Evolutionary conservation across 1,139 yeast genomes (phyloP), one percentile per base, ranked within the genome.

Genomic region (Geotrichum candidum): DNA sequence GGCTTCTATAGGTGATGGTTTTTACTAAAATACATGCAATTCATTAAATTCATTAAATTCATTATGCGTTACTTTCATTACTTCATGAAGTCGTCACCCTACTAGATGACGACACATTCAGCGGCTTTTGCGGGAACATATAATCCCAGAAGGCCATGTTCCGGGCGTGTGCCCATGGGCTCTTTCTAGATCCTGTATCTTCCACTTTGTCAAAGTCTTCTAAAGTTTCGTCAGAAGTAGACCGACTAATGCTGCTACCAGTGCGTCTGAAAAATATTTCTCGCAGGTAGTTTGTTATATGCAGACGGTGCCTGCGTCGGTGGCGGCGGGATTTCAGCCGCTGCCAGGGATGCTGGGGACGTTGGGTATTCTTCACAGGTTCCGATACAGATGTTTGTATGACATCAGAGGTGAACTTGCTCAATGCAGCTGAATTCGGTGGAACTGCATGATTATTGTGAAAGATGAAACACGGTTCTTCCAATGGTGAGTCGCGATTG

Each of bases 301-400:
- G 7, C 13, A 15, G 15, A 41, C 15, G 18, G n/a, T 41, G 2
- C 18, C 2, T 41, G 46, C 2, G 46, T 15, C 7, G 46, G 46
- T 13, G 18, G 46, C n/a, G n/a, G 15, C 18, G 46, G 46, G 46
- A 13, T 15, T 41, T 41, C 46, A 41, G 4, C 18, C 22, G 46
- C 46, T 41, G 9, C 46, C 46, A 41, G 46, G n/a, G 18, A 18
- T 6, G 41, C n/a, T 33, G 57, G 6, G 54, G 18, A 35, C 22
- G 46, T 31, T 48, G 53, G 25, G 53, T 46, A 22, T 29, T 11
- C 33, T 56, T 60, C 1, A 53, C 38, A 2, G 62, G 62, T 23
- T 60, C 62, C 18, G 62, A 56, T 9, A 56, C 38, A 13, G 61
- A 59, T 0, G 61, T 59, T 27, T 3, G 41, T 9, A 38, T 33